Percentiles rank a stretch among this genome's conserved stretches.
Evolutionary conservation across 106 monocot genomes (phyloP).

Genomic region (Dendrobium officinale): DNA sequence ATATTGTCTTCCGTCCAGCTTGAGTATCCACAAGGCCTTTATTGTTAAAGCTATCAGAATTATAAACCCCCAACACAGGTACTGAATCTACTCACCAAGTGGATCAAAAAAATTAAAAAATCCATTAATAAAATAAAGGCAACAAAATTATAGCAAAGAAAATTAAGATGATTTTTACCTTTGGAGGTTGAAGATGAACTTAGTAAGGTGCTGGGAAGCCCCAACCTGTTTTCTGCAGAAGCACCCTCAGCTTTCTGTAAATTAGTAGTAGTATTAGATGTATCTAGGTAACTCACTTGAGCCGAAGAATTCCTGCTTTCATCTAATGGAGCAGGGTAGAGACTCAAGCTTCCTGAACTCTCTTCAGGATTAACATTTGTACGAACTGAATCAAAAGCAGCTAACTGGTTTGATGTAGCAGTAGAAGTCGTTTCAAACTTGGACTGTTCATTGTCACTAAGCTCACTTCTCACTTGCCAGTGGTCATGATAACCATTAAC

Average conservation of each 20-base stretch:
- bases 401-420: constrained; percentile 3
- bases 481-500: constrained; percentile 40
- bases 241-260: constrained; percentile 10
- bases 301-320: constrained; percentile 12
- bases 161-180: constrained; percentile 16
- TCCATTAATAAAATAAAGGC: background rate
- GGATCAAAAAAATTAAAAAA: constrained; percentile 4
- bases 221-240: constrained; percentile 13
- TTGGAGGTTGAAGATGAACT: constrained; percentile 5
- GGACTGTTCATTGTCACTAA: constrained; percentile 12
- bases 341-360: background rate
- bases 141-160: background rate
- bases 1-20: constrained; percentile 23
- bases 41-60: constrained; percentile 14
- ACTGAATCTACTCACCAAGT: constrained; percentile 23
- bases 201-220: constrained; percentile 13
- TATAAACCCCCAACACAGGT: constrained; percentile 14
- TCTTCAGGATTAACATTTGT: constrained; percentile 10
- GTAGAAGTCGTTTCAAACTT: constrained; percentile 5
- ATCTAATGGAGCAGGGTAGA: constrained; percentile 8
- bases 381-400: constrained; percentile 13
- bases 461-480: constrained; percentile 20
- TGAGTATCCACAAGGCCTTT: constrained; percentile 1
- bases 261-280: constrained; percentile 3
- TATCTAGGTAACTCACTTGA: constrained; percentile 1